A percentile compares a stretch with the other conserved stretches of the same genome.
Conservation (phyloP, 2,329 filamentous ascomycete genomes). For the Fusarium humuli region DNA sequence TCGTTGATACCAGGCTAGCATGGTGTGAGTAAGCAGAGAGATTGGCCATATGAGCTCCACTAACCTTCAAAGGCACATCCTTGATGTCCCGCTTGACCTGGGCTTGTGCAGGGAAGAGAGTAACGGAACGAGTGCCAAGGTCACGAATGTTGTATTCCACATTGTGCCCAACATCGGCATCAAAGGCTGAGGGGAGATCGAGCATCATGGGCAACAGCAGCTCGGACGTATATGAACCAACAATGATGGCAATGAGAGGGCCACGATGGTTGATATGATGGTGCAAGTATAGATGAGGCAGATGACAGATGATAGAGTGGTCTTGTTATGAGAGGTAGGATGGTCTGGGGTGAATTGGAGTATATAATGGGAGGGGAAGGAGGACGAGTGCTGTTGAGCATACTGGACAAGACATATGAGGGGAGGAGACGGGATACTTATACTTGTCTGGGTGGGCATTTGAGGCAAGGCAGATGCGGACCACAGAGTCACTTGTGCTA, state of each 20-base stretch:
- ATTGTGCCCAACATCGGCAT: constrained; percentile 56
- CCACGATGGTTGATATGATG: not conserved
- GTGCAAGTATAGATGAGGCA: not conserved
- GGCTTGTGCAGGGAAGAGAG: constrained; percentile 70
- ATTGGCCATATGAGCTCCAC: not conserved
- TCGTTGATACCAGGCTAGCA: constrained; percentile 66
- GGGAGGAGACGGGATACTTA: constrained; percentile 42
- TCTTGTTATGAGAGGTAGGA: not conserved
- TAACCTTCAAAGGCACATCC: constrained; percentile 55
- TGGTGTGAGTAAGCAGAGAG: not conserved
- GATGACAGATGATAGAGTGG: not conserved
- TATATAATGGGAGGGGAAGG: not conserved
- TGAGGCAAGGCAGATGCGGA: constrained; percentile 6
- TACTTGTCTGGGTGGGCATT: constrained; percentile 24
- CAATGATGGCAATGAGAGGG: not conserved
- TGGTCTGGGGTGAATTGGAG: not conserved
- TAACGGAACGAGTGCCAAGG: constrained; percentile 70
- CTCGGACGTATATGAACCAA: not conserved
- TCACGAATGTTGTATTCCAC: constrained; percentile 67
- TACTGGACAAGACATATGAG: constrained; percentile 16
- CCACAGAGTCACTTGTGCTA: constrained; percentile 19
- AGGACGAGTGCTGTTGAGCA: constrained; percentile 19
- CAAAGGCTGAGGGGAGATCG: not conserved
- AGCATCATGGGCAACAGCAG: not conserved
- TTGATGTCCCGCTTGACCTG: constrained; percentile 71